Evolutionary conservation across 2,329 filamentous ascomycete species (phyloP).

Genomic region (Calonectria leucothoes): DNA sequence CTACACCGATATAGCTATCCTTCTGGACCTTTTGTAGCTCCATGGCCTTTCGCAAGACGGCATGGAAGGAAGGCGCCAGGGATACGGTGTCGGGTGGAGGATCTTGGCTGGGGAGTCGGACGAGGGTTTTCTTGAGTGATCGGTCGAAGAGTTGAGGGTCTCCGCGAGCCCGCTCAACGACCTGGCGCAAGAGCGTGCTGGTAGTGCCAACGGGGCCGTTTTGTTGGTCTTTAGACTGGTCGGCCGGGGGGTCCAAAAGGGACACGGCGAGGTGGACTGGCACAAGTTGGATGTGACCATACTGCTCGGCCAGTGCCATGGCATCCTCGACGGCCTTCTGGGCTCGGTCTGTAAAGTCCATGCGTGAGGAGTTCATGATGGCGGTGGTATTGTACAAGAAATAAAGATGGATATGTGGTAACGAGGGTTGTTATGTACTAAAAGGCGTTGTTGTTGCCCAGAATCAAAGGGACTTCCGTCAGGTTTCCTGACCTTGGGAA

Average conservation of each 20-base stretch:
- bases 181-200: slow-evolving; percentile 90
- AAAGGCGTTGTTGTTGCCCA: slow-evolving; percentile 23
- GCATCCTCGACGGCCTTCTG: slow-evolving; percentile 91
- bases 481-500: slow-evolving; percentile 34
- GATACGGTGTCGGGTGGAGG: slow-evolving; percentile 91
- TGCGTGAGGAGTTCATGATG: slow-evolving; percentile 75
- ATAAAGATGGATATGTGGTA: background rate
- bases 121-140: slow-evolving; percentile 89
- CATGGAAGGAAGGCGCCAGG: slow-evolving; percentile 84
- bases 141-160: slow-evolving; percentile 91
- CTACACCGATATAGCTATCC: slow-evolving; percentile 92
- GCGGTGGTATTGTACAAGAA: slow-evolving; percentile 8
- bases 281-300: slow-evolving; percentile 89
- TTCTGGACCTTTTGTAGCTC: slow-evolving; percentile 98
- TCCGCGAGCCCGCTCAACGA: slow-evolving; percentile 92
- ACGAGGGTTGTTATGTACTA: slow-evolving; percentile 20
- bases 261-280: slow-evolving; percentile 91
- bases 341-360: slow-evolving; percentile 94
- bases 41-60: slow-evolving; percentile 84
- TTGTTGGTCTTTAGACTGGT: slow-evolving; percentile 85
- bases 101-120: slow-evolving; percentile 92
- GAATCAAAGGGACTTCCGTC: slow-evolving; percentile 26
- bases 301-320: slow-evolving; percentile 88
- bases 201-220: slow-evolving; percentile 70
- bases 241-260: slow-evolving; percentile 79